phyloP scores from a whole-genome alignment of 2,329 filamentous ascomycete species.

The Cladosporium cucumerinum region DNA sequence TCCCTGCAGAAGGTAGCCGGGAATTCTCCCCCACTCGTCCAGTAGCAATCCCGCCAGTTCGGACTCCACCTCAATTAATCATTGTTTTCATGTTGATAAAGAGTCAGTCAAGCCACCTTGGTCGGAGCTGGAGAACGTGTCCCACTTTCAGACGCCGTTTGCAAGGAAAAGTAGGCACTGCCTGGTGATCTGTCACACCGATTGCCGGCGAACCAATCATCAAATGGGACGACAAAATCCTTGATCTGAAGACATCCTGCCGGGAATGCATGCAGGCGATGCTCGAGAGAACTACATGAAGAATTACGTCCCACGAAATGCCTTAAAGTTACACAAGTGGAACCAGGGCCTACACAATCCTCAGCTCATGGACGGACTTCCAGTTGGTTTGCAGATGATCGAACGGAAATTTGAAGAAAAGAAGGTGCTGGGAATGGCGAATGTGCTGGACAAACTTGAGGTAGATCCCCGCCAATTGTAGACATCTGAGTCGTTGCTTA shows the following conservation, averaged over 20 bases:
- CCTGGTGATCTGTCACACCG: background rate
- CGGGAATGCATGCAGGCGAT: background rate
- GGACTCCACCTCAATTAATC: background rate
- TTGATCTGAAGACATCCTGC: conserved; percentile 18
- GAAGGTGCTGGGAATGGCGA: conserved; percentile 72
- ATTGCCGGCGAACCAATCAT: background rate
- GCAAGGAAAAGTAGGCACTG: background rate
- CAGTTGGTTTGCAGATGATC: conserved; percentile 77
- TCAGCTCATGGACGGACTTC: conserved; percentile 76
- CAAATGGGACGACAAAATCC: conserved; percentile 32
- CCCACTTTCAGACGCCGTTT: background rate
- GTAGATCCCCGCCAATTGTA: background rate
- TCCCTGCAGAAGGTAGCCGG: no score
- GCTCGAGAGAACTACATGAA: background rate
- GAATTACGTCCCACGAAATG: conserved; percentile 46
- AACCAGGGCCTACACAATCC: conserved; percentile 65
- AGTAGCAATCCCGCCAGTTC: background rate
- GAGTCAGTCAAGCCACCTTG: background rate
- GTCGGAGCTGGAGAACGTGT: background rate
- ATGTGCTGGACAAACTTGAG: background rate
- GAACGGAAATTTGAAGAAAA: conserved; percentile 76
- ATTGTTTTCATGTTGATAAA: background rate
- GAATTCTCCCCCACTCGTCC: background rate
- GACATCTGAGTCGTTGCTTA: no score
- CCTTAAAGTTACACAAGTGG: conserved; percentile 51